Percentiles rank a stretch among this genome's conserved stretches.
These are phyloP conservation scores for Hymenoscyphus scutula DNA, from an alignment of 2,329 filamentous ascomycete species.

Conservation along the genomic window DNA sequence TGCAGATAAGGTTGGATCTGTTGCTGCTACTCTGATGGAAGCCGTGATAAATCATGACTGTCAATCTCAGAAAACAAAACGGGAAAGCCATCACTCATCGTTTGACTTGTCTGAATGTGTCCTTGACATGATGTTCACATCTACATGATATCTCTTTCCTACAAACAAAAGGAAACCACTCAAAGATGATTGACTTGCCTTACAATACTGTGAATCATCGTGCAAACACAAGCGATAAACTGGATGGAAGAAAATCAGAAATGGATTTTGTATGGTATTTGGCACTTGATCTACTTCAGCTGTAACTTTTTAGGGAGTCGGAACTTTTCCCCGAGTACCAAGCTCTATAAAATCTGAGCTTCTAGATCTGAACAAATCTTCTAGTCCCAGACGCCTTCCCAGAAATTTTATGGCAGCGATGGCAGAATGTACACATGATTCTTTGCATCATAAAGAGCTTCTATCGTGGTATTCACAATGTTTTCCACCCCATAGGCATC, in stretches of 20 bases:
- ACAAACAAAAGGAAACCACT: background rate
- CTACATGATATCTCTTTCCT: too few relatives aligned
- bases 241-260: background rate
- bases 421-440: conserved; percentile 9
- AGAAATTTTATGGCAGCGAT: background rate
- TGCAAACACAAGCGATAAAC: background rate
- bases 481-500: background rate
- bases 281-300: background rate
- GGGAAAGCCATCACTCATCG: too few relatives aligned
- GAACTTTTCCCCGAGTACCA: background rate
- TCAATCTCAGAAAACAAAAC: too few relatives aligned
- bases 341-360: background rate
- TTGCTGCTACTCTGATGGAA: too few relatives aligned
- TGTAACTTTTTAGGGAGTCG: background rate
- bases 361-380: background rate
- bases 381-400: background rate
- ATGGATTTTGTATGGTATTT: background rate
- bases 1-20: too few relatives aligned
- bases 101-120: too few relatives aligned
- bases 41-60: too few relatives aligned
- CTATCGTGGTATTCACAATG: background rate
- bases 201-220: background rate
- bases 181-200: background rate
- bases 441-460: background rate
- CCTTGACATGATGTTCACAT: too few relatives aligned